These are phyloP conservation scores for Gloeophyllum trabeum DNA, from an alignment of 768 basidiomycete species.

Conservation along the genomic window DNA sequence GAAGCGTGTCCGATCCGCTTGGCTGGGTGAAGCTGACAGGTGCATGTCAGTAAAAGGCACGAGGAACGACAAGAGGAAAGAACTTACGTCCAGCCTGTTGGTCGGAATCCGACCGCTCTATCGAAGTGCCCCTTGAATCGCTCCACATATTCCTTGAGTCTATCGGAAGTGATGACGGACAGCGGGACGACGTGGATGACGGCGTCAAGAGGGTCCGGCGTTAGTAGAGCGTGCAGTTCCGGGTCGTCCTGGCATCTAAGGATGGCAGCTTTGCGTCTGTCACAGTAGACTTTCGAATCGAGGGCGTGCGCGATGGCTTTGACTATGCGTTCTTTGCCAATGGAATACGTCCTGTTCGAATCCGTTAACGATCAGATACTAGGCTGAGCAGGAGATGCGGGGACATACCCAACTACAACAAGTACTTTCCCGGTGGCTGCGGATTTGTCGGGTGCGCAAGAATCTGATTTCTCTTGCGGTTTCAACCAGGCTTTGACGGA, in stretches of 20 bases:
- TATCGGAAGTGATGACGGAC: conserved; percentile 61
- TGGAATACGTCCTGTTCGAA: conserved; percentile 82
- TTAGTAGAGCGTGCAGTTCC: conserved; percentile 71
- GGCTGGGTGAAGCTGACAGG: conserved; percentile 50
- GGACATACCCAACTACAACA: conserved; percentile 58
- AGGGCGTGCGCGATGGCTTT: conserved; percentile 88
- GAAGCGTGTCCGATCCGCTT: conserved; percentile 46
- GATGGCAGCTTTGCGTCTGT: conserved; percentile 71
- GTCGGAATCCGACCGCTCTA: conserved; percentile 73
- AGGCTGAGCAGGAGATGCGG: background rate
- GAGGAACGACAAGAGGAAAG: background rate
- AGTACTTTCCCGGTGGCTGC: conserved; percentile 29
- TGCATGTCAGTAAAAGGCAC: too few relatives aligned
- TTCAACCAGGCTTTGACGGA: conserved; percentile 8
- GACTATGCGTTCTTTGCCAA: conserved; percentile 95
- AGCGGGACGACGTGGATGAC: conserved; percentile 84
- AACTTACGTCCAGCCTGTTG: conserved; percentile 92
- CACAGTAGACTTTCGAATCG: conserved; percentile 79
- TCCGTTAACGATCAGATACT: too few relatives aligned
- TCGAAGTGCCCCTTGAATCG: conserved; percentile 63
- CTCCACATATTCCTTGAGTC: conserved; percentile 65
- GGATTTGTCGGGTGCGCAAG: conserved; percentile 28
- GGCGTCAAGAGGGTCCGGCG: conserved; percentile 62
- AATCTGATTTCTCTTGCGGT: too few relatives aligned
- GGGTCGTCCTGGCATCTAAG: conserved; percentile 77